Evolutionary conservation across 2,329 filamentous ascomycete genomes (phyloP).

Genomic region (Ophiostoma angusticollis): DNA sequence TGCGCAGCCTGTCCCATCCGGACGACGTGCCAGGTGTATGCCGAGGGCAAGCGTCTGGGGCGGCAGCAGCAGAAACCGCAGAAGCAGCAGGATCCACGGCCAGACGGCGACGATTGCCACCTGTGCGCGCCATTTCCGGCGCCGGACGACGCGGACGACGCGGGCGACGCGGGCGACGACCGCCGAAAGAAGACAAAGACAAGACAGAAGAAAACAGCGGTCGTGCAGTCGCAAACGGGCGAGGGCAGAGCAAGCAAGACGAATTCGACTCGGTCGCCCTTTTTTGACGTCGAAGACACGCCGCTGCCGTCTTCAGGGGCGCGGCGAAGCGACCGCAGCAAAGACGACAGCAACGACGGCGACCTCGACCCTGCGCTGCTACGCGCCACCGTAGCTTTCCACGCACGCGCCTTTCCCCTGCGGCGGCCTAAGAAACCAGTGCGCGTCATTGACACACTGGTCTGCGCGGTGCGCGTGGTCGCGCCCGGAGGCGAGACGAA

Average conservation of each 20-base stretch:
- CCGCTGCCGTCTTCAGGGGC: neutral
- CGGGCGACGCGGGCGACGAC: too few relatives aligned
- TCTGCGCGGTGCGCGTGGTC: conserved; percentile 34
- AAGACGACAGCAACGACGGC: too few relatives aligned
- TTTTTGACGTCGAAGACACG: conserved; percentile 16
- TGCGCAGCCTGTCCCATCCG: conserved; percentile 40
- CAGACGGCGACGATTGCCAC: conserved; percentile 32
- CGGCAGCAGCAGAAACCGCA: conserved; percentile 10
- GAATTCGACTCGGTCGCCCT: conserved; percentile 22
- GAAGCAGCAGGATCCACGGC: neutral
- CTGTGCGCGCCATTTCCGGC: conserved; percentile 36
- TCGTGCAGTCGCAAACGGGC: neutral
- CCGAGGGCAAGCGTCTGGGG: conserved; percentile 36
- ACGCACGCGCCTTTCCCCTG: conserved; percentile 39
- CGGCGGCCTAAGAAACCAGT: conserved; percentile 39
- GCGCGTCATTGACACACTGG: conserved; percentile 38
- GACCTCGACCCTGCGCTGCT: too few relatives aligned
- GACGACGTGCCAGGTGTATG: conserved; percentile 37
- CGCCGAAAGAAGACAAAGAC: conserved; percentile 1
- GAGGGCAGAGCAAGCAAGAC: neutral
- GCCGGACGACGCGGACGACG: conserved; percentile 14
- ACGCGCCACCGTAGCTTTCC: conserved; percentile 25
- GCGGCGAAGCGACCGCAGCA: too few relatives aligned
- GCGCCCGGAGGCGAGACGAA: conserved; percentile 8
- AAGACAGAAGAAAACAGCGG: neutral